A percentile compares a stretch with the other conserved stretches of the same genome.
These are phyloP conservation scores for Trametes versicolor DNA, from an alignment of 1,284 basidiomycete species.

Conservation along the genomic window DNA sequence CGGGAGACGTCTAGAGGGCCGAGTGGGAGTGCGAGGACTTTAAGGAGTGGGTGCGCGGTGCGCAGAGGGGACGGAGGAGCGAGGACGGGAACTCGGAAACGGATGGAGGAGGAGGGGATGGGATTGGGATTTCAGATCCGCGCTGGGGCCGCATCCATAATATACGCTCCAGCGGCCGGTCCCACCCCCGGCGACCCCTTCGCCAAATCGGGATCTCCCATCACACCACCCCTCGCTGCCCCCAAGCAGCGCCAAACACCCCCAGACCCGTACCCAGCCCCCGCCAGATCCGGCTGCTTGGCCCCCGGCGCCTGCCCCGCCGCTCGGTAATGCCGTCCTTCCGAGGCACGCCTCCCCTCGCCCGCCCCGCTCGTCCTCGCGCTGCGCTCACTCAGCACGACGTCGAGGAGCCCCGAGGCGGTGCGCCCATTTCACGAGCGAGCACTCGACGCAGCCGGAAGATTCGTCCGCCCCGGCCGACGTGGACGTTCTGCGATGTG, in stretches of 20 bases:
- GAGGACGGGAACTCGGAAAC: neutral
- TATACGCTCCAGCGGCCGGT: slow-evolving; percentile 30
- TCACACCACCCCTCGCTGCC: slow-evolving; percentile 8
- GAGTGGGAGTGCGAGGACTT: slow-evolving; percentile 7
- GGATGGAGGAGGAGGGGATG: slow-evolving; percentile 21
- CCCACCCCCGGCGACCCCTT: slow-evolving; percentile 18
- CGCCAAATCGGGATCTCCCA: slow-evolving; percentile 13
- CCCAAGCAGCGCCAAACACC: slow-evolving; percentile 19
- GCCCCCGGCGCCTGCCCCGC: slow-evolving; percentile 13
- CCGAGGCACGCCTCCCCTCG: slow-evolving; percentile 14
- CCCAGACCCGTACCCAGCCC: slow-evolving; percentile 7
- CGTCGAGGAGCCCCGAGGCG: neutral
- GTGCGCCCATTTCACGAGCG: slow-evolving; percentile 6
- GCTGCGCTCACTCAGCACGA: slow-evolving; percentile 11
- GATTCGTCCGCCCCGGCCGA: slow-evolving; percentile 9
- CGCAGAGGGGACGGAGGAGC: slow-evolving; percentile 1
- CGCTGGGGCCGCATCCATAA: slow-evolving; percentile 27
- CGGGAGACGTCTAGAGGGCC: slow-evolving; percentile 16
- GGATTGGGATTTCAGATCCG: slow-evolving; percentile 33
- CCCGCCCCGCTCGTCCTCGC: slow-evolving; percentile 3
- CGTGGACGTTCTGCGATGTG: neutral
- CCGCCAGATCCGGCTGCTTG: slow-evolving; percentile 11
- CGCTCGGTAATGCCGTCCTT: slow-evolving; percentile 18
- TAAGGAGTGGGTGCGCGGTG: slow-evolving; percentile 5
- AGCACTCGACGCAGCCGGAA: slow-evolving; percentile 9